Conservation (phyloP, 2,329 filamentous ascomycete species). For the Stemphylium lycopersici region DNA sequence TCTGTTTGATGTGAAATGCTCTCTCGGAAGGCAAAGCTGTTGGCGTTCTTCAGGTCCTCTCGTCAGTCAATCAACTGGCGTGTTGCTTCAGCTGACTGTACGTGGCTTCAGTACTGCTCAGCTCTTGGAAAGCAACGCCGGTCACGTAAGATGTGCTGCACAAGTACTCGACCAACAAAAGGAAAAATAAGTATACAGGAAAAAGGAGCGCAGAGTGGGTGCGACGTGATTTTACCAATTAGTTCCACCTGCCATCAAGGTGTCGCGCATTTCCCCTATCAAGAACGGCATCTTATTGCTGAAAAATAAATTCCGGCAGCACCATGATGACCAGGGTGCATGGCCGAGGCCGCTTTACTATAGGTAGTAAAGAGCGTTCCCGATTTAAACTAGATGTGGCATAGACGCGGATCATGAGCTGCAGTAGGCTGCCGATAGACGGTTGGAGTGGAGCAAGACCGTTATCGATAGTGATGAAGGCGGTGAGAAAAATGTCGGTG, state of each 20-base stretch:
- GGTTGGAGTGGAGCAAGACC: constrained; percentile 13
- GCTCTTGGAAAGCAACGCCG: background rate
- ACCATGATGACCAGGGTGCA: constrained; percentile 27
- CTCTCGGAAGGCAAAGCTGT: background rate
- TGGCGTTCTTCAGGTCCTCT: background rate
- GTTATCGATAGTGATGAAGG: constrained; percentile 17
- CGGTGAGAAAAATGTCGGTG: constrained; percentile 15
- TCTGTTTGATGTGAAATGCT: background rate
- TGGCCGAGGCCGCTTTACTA: constrained; percentile 19
- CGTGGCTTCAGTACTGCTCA: constrained; percentile 2
- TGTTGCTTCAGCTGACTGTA: background rate
- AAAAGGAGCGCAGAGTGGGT: background rate
- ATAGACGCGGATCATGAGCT: constrained; percentile 12
- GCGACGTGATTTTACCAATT: constrained; percentile 14
- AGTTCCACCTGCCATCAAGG: constrained; percentile 21
- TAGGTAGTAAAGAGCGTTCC: background rate
- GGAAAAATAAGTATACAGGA: background rate
- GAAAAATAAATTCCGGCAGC: constrained; percentile 21
- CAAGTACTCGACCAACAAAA: background rate
- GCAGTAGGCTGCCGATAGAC: constrained; percentile 21
- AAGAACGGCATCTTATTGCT: constrained; percentile 8
- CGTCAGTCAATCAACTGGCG: background rate
- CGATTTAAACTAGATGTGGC: constrained; percentile 4
- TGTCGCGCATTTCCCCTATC: constrained; percentile 19
- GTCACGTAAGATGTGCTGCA: background rate